Base-by-base conservation (phyloP, 2,329 filamentous ascomycete species). In the Thelonectria olida region DNA sequence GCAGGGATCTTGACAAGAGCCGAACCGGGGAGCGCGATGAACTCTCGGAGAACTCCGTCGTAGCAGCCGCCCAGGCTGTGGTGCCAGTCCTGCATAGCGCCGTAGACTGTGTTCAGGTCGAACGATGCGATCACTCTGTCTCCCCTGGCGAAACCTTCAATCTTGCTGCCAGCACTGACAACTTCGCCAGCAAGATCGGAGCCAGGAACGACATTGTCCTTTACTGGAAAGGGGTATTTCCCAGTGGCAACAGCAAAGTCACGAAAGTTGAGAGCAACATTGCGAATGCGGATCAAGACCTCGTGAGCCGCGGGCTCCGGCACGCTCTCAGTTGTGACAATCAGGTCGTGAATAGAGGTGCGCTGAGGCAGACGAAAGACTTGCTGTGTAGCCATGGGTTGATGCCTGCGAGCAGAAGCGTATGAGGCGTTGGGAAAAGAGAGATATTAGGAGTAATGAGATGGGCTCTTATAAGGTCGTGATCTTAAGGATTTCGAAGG, bases 41-140 rank as follows among this genome's bases (percentile, higher is more conserved):
- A 90, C 66, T 90, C 81, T 27, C 88, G 82, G 22, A 93, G 80
- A 0, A 83, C 84, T 50, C 90, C 90, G 65, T 92, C 86, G 1
- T 90, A 47, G 8, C 80, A 81, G 50, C 88, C 88, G 55, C 90
- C 90, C 1, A 92, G 81, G 2, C 85, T 86, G 0, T 60, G 48
- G 5, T 76, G 48, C 3, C 76, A 75, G 0, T 64, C 63, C 2
- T 55, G 19, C 20, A 72, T 72, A 22, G 80, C 62, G 20, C 73
- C 50, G 9, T 80, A 80, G 55, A 64, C 73, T 61, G 80, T 77
- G 61, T 83, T 80, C 47, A 69, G 74, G 67, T 83, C 80, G 75
- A 89, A 89, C 53, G 88, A 81, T 3, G 85, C 87, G 31, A 76
- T 70, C 44, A 85, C 80, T 22, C 74, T 74, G 71, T 84, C 81